Evolutionary conservation across 1,284 basidiomycete species (phyloP), one percentile per base, ranked within the genome.

Genomic region (Heterobasidion occidentale): DNA sequence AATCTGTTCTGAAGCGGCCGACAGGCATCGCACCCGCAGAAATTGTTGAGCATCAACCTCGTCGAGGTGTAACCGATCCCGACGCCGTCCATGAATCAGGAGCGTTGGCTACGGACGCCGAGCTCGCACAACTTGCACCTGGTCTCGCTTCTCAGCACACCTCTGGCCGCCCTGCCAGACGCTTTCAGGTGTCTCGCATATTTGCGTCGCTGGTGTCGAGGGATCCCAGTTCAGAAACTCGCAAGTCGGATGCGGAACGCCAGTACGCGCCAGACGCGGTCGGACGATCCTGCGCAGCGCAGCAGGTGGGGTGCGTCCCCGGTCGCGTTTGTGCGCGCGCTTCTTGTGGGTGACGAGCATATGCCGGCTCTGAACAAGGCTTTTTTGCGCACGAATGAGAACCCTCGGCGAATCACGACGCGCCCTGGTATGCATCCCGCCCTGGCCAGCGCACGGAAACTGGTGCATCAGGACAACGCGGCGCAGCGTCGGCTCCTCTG

Each of bases 131-230:
- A 17, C 62, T 64, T 4, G 52, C 63, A 5, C 71, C 74, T 2
- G 78, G 81, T 63, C 71, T 72, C 2, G 75, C 75, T 27, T 83
- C 79, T 3, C 74, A 74, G 57, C 71, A 78, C 62, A 81, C 80
- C 0, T 81, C 83, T 49, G 66, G 60, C 58, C 60, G 56, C 53
- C 62, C 35, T 27, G 56, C 27, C 55, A 61, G 59, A 59, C 51
- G 54, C 56, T 52, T 68, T 58, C 60, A 58, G 7, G 45, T 12
- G n/a, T 15, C 27, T n/a, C n/a, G n/a, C n/a, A n/a, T n/a, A n/a
- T n/a, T n/a, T n/a, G n/a, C n/a, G n/a, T n/a, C n/a, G n/a, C n/a
- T n/a, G n/a, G n/a, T n/a, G n/a, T n/a, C n/a, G n/a, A n/a, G n/a
- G n/a, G n/a, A n/a, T n/a, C n/a, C n/a, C n/a, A n/a, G n/a, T n/a